Evolutionary conservation across 139 green algal genomes (phyloP).

Genomic region (Zygnema circumcarinatum): DNA sequence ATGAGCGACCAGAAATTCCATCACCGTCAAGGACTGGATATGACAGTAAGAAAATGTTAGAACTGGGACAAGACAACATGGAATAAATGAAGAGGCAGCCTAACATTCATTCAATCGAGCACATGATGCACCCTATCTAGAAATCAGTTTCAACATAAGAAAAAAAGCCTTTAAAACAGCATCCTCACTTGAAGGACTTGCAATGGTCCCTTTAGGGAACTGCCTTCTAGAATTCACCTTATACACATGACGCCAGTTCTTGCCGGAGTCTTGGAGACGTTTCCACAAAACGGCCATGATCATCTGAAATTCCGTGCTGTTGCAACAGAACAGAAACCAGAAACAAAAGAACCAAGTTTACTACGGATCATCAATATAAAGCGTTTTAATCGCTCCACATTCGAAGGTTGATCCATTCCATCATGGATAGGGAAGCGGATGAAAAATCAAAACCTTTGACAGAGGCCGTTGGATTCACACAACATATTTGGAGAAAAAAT

Average conservation of each 20-base stretch:
- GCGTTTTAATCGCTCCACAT: not conserved
- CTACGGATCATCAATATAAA: not conserved
- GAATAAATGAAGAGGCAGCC: not conserved
- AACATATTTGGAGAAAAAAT: too few species aligned
- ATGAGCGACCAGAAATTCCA: conserved; percentile 86
- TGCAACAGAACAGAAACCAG: not conserved
- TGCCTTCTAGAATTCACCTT: too few species aligned
- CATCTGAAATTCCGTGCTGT: conserved; percentile 48
- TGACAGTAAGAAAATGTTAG: not conserved
- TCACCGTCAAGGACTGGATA: conserved; percentile 70
- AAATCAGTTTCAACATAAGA: not conserved
- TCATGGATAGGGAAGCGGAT: not conserved
- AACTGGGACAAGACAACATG: not conserved
- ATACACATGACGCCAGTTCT: conserved; percentile 68
- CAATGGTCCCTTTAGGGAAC: too few species aligned
- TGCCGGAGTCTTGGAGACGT: conserved; percentile 48
- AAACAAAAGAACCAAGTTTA: conserved; percentile 20
- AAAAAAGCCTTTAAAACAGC: too few species aligned
- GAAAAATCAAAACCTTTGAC: too few species aligned
- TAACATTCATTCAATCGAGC: not conserved
- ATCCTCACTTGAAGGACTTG: too few species aligned
- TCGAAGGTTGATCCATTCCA: not conserved
- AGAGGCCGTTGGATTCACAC: too few species aligned
- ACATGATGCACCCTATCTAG: not conserved
- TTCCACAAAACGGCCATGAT: conserved; percentile 62